Conservation (phyloP, 352 stramenopile species). For the Globisporangium emineosum region DNA sequence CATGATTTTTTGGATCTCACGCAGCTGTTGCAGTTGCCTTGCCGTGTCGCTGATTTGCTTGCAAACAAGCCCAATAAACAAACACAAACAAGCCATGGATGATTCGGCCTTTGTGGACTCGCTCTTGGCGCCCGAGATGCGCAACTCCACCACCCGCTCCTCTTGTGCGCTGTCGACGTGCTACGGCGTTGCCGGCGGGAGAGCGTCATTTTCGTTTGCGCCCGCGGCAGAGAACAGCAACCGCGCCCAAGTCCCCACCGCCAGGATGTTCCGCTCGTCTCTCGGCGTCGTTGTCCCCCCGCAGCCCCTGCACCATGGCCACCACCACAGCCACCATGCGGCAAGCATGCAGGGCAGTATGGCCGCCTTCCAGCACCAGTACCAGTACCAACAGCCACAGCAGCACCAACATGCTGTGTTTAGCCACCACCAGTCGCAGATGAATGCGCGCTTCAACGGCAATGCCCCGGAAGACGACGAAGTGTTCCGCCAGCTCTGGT, state of each 20-base stretch:
- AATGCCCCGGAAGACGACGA: slow-evolving; percentile 13
- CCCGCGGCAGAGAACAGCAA: slow-evolving; percentile 13
- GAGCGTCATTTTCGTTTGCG: slow-evolving; percentile 16
- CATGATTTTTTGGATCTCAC: slow-evolving; percentile 6
- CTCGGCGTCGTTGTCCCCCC: slow-evolving; percentile 6
- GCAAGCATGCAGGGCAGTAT: neutral
- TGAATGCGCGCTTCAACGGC: neutral
- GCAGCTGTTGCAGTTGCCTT: slow-evolving; percentile 5
- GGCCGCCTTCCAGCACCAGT: slow-evolving; percentile 3
- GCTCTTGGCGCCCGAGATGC: slow-evolving; percentile 13
- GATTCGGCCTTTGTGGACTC: slow-evolving; percentile 11
- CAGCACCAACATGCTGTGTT: neutral
- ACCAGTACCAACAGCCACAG: neutral
- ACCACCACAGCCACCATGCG: slow-evolving; percentile 1
- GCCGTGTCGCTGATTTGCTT: slow-evolving; percentile 13
- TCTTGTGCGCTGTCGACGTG: neutral
- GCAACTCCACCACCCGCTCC: neutral
- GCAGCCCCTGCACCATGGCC: neutral
- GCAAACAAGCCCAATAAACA: too few species aligned
- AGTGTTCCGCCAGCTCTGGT: slow-evolving; percentile 15
- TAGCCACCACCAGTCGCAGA: neutral
- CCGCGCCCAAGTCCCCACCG: neutral
- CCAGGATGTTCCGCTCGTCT: slow-evolving; percentile 18
- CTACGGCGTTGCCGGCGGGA: slow-evolving; percentile 3
- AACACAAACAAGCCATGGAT: slow-evolving; percentile 2